Percentiles rank a stretch among this genome's conserved stretches.
Conservation (phyloP, 169 alveolate genomes). For the Amoebophrya sp. region DNA sequence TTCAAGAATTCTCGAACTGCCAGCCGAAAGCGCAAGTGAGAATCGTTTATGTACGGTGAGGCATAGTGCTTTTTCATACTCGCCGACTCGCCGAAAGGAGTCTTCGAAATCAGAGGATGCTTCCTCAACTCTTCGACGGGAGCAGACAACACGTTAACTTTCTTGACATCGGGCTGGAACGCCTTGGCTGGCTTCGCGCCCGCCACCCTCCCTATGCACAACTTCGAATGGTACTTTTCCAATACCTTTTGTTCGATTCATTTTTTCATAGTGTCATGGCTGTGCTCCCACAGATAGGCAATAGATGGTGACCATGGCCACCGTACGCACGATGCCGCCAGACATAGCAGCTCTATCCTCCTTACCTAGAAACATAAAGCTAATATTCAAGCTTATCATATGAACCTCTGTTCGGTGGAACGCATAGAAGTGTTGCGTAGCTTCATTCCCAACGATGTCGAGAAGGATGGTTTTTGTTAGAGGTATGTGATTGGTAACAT, state of each 20-base stretch:
- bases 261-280: too few species aligned
- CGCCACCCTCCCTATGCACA: background rate
- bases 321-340: too few species aligned
- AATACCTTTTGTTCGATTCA: too few species aligned
- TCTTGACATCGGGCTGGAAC: background rate
- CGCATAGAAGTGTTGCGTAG: background rate
- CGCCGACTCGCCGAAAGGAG: background rate
- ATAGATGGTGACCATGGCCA: too few species aligned
- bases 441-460: background rate
- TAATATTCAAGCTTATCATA: too few species aligned
- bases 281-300: too few species aligned
- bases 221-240: background rate
- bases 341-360: too few species aligned
- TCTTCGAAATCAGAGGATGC: background rate
- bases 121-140: background rate
- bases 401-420: background rate
- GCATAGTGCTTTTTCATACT: background rate
- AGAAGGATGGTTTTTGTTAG: background rate
- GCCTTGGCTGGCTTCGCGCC: background rate
- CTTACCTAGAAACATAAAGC: too few species aligned
- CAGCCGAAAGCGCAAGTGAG: background rate
- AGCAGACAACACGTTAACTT: background rate
- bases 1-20: background rate
- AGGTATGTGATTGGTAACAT: too few species aligned
- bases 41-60: background rate